Conservation (phyloP, 2,329 filamentous ascomycete species). For the Ascomycota sp. region DNA sequence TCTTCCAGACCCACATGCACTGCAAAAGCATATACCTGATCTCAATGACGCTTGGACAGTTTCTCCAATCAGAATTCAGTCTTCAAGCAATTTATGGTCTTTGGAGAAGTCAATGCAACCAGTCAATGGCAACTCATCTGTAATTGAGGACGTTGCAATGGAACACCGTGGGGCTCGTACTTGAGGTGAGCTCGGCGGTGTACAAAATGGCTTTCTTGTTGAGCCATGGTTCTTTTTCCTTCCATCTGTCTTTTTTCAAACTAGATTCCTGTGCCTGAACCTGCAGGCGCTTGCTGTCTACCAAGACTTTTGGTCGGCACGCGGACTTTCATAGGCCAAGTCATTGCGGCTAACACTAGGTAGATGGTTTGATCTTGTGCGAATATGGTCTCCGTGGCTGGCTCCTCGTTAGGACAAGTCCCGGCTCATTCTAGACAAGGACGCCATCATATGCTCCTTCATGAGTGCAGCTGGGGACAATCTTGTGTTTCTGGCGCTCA, state of each 20-base stretch:
- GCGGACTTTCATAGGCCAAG: too few species aligned
- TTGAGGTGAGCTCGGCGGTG: conserved; percentile 21
- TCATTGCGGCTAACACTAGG: neutral
- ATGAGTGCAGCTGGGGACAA: conserved; percentile 50
- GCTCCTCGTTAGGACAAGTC: conserved; percentile 65
- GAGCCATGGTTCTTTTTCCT: neutral
- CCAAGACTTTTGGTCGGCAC: too few species aligned
- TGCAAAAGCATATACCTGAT: conserved; percentile 34
- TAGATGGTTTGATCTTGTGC: conserved; percentile 63
- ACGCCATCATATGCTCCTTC: conserved; percentile 62
- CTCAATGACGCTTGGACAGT: conserved; percentile 36
- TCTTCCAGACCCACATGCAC: conserved; percentile 13
- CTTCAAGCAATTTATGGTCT: conserved; percentile 50
- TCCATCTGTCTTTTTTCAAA: neutral
- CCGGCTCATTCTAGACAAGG: conserved; percentile 49
- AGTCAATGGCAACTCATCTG: conserved; percentile 36
- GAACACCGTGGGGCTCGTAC: conserved; percentile 36
- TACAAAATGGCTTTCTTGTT: neutral
- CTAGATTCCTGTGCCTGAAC: too few species aligned
- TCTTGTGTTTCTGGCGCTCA: conserved; percentile 59
- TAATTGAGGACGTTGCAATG: conserved; percentile 37
- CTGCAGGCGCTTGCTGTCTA: too few species aligned
- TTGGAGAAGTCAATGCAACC: conserved; percentile 34
- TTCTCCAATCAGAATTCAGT: conserved; percentile 38
- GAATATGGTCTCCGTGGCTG: conserved; percentile 67